phyloP scores from a whole-genome alignment of 164 flowering plant species.

The Vitis vinifera region DNA sequence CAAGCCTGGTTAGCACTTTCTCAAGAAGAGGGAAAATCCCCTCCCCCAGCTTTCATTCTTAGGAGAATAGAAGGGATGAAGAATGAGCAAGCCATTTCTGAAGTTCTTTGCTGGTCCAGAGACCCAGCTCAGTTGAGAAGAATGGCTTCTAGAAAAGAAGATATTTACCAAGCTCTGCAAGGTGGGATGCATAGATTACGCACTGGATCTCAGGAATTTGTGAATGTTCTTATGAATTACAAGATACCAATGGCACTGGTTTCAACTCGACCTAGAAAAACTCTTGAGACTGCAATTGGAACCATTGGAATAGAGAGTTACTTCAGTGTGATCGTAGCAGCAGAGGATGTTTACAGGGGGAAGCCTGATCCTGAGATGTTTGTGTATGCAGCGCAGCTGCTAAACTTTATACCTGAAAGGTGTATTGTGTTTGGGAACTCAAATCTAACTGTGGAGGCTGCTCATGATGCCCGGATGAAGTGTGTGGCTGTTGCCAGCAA shows the following conservation, averaged over 20 bases:
- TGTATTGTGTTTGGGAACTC: conserved; percentile 98
- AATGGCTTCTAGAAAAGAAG: conserved; percentile 79
- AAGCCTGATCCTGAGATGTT: conserved; percentile 99
- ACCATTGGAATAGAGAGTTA: conserved; percentile 60
- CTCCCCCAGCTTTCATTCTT: conserved; percentile 73
- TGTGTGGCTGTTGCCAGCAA: conserved; percentile 97
- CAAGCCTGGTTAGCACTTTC: conserved; percentile 85
- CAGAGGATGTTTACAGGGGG: conserved; percentile 93
- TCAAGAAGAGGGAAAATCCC: conserved; percentile 87
- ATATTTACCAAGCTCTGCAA: conserved; percentile 70
- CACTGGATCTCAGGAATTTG: conserved; percentile 81
- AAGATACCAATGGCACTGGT: conserved; percentile 93
- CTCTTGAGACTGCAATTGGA: conserved; percentile 63
- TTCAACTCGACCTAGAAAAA: conserved; percentile 75
- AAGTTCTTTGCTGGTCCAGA: conserved; percentile 96
- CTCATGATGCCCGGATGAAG: conserved; percentile 93
- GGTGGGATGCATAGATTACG: conserved; percentile 74
- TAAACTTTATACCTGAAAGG: conserved; percentile 80
- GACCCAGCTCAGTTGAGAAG: conserved; percentile 66
- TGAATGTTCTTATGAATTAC: conserved; percentile 67
- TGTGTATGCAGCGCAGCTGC: conserved; percentile 78
- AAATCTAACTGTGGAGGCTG: conserved; percentile 89
- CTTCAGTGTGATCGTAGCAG: conserved; percentile 74
- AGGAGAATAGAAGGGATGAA: conserved; percentile 93
- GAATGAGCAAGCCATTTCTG: conserved; percentile 93